Conservation (phyloP, 371 early-diverging fungal genomes). For the Rhizomucor miehei region DNA sequence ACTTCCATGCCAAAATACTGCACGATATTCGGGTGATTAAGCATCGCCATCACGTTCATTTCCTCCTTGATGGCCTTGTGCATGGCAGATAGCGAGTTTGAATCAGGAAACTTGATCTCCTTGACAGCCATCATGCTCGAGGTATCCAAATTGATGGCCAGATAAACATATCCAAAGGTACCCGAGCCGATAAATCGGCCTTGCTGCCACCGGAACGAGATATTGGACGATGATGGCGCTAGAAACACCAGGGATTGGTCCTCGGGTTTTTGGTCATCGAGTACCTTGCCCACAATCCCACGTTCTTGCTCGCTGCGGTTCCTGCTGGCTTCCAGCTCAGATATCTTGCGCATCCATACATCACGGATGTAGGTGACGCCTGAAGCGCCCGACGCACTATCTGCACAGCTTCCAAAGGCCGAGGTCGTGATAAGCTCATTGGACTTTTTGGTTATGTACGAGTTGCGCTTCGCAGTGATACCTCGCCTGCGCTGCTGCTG, state of each 20-base stretch:
- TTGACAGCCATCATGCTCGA: conserved; percentile 91
- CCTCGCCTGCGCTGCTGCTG: conserved; percentile 35
- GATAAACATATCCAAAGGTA: conserved; percentile 83
- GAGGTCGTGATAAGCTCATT: conserved; percentile 32
- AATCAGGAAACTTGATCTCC: conserved; percentile 84
- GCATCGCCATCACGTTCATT: conserved; percentile 88
- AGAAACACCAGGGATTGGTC: conserved; percentile 74
- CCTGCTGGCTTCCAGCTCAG: conserved; percentile 46
- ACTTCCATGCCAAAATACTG: conserved; percentile 91
- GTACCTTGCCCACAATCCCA: conserved; percentile 71
- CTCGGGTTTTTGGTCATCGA: conserved; percentile 74
- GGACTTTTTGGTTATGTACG: conserved; percentile 28
- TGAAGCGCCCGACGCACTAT: conserved; percentile 8
- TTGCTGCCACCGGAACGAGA: conserved; percentile 84
- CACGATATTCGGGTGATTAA: conserved; percentile 86
- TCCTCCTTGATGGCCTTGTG: conserved; percentile 82
- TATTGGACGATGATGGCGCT: conserved; percentile 71
- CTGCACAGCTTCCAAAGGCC: conserved; percentile 28
- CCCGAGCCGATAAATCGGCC: conserved; percentile 86
- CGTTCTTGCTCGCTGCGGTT: conserved; percentile 50
- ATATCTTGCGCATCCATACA: conserved; percentile 53
- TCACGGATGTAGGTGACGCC: conserved; percentile 49
- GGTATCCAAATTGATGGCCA: conserved; percentile 81
- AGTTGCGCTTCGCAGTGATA: conserved; percentile 34
- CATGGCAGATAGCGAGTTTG: conserved; percentile 60